A percentile compares a stretch with the other conserved stretches of the same genome.
phyloP scores from a whole-genome alignment of 2,329 filamentous ascomycete genomes.

The Talaromyces sp. region DNA sequence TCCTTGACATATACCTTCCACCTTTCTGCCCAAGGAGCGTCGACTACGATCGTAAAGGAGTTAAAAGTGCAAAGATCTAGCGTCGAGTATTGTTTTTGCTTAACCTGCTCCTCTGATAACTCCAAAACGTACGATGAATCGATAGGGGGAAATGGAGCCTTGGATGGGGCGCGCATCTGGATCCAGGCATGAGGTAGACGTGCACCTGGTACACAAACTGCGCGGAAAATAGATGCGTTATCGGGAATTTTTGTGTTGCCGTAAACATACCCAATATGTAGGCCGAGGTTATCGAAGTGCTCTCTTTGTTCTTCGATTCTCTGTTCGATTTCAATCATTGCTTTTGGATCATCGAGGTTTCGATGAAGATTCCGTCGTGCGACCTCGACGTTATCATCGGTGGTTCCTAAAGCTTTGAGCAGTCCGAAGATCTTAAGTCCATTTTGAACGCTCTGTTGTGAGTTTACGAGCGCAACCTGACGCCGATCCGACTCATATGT shows the following conservation, averaged over 20 bases:
- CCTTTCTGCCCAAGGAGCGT: slow-evolving; percentile 4
- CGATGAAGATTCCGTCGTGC: slow-evolving; percentile 23
- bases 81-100: slow-evolving; percentile 25
- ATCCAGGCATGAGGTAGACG: slow-evolving; percentile 41
- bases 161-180: neutral
- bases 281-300: slow-evolving; percentile 40
- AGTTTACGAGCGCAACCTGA: slow-evolving; percentile 36
- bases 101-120: slow-evolving; percentile 20
- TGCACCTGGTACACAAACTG: slow-evolving; percentile 34
- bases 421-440: slow-evolving; percentile 39
- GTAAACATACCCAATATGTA: slow-evolving; percentile 44
- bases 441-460: slow-evolving; percentile 41
- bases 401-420: slow-evolving; percentile 34
- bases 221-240: slow-evolving; percentile 33
- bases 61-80: slow-evolving; percentile 32
- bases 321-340: slow-evolving; percentile 10
- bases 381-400: slow-evolving; percentile 20
- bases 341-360: slow-evolving; percentile 22
- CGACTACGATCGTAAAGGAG: slow-evolving; percentile 26
- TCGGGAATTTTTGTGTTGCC: slow-evolving; percentile 26
- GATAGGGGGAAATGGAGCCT: slow-evolving; percentile 16
- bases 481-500: slow-evolving; percentile 35
- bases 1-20: slow-evolving; percentile 10
- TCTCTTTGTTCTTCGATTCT: slow-evolving; percentile 34
- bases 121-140: slow-evolving; percentile 32